phyloP scores from a whole-genome alignment of 2,329 filamentous ascomycete genomes.

The Paraconiothyrium sp. region DNA sequence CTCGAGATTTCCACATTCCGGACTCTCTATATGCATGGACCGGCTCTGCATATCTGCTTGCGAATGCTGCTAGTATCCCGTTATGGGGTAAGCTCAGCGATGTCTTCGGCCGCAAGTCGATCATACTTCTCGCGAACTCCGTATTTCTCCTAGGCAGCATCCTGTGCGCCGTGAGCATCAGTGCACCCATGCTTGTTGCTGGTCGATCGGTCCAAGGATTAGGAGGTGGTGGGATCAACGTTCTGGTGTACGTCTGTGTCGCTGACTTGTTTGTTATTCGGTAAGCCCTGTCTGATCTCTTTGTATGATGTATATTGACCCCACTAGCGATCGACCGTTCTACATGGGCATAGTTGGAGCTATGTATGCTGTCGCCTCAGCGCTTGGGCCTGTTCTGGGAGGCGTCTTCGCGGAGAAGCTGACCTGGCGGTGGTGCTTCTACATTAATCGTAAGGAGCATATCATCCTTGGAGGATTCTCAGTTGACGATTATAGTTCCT shows the following conservation, averaged over 20 bases:
- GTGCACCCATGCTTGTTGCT: constrained; percentile 63
- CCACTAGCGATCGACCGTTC: constrained; percentile 55
- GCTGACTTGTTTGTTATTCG: constrained; percentile 62
- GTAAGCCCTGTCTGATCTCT: constrained; percentile 25
- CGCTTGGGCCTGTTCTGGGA: constrained; percentile 63
- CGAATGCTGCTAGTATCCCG: constrained; percentile 51
- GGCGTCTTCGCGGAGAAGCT: constrained; percentile 59
- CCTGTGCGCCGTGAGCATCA: constrained; percentile 58
- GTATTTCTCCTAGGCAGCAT: constrained; percentile 62
- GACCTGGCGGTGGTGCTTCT: constrained; percentile 63
- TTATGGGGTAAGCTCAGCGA: constrained; percentile 54
- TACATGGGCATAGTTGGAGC: constrained; percentile 63
- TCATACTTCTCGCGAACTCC: constrained; percentile 45
- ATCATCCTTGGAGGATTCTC: not conserved
- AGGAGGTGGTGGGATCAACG: constrained; percentile 63
- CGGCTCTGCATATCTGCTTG: constrained; percentile 59
- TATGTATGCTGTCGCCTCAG: constrained; percentile 66
- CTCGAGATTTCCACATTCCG: constrained; percentile 67
- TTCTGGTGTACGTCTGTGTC: constrained; percentile 64
- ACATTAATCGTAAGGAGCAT: constrained; percentile 38
- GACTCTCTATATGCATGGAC: constrained; percentile 81
- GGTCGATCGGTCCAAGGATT: constrained; percentile 64
- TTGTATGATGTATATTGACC: not conserved
- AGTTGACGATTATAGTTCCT: constrained; percentile 57
- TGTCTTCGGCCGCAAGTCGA: constrained; percentile 49